Evolutionary conservation across 345 rosid species (phyloP), one percentile per base, ranked within the genome.

Genomic region (Pseudoturritis turrita): DNA sequence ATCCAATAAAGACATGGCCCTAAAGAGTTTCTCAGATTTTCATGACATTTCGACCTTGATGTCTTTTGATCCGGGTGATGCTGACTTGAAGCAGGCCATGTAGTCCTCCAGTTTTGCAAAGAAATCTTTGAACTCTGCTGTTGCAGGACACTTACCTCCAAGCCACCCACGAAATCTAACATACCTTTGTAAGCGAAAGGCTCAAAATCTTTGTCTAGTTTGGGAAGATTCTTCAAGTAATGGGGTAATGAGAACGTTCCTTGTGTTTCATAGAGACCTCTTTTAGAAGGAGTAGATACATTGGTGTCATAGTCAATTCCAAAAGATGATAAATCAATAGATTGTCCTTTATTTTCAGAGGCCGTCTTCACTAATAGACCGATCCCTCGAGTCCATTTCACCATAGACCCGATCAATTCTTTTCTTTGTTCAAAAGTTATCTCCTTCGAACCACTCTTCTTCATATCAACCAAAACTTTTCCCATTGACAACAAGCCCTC

Each of bases 311-410:
- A 36, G 47, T 69, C 73, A 15, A 69, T 45, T 60, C 74, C 74
- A 36, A 59, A 59, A 17, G 58, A 4, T 47, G 67, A 47, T 11
- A 70, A 23, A 60, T 59, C 75, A 49, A 70, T 57, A 49, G 75
- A 17, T 7, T 37, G 26, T 60, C 68, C 74, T 70, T 60, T 37
- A 10, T 18, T 49, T 29, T 70, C 67, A 10, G 75, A 36, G 41
- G 66, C 51, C 3, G 6, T 12, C 50, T 70, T 70, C 36, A 59
- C 28, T 10, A 59, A 70, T 7, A 35, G 0, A 59, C 74, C 47
- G 4, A 59, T 25, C 1, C 29, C 58, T 36, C 66, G 19, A 36
- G 49, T 19, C 74, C 74, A 70, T 37, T 59, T 39, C 40, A 70
- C 21, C 50, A 70, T 58, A 36, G 29, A 46, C 11, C 45, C 21